Evolutionary conservation across 192 early-diverging fungal species (phyloP), one percentile per base, ranked within the genome.

Genomic region (Coemansia sp.): DNA sequence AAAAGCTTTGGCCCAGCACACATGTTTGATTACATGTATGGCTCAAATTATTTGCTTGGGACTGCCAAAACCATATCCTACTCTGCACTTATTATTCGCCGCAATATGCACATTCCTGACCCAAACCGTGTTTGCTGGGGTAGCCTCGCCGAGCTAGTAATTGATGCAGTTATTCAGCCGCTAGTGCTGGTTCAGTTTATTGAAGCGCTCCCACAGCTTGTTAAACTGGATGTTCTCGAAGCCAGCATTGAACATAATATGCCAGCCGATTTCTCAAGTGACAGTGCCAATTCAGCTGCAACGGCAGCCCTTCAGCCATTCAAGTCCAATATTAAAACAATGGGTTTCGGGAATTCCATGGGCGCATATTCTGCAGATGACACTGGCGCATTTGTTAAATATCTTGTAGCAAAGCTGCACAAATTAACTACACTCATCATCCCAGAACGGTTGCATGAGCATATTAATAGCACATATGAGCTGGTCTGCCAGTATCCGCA

Each of bases 281-380:
- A 23, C 1, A 49, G 16, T 49, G 16, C 16, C 7, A 10, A 22
- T 22, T 23, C 9, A 22, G 47, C 10, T 49, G 47, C 24, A 9
- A 23, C 21, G 47, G 27, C 24, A 25, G 16, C 24, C 4, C 16
- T 49, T 11, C 11, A 23, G 9, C 47, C 47, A 49, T 49, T 49
- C 6, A 49, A 49, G 12, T 23, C 47, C 12, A 12, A 12, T 28
- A 50, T 50, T 50, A n/a, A 25, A 2, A 27, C n/a, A 7, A 6
- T 54, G n/a, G 18, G 51, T n/a, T 54, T 54, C 31, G 51, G 51
- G 4, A 21, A 54, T 29, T 32, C 18, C 31, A 54, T 54, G 51
- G 18, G 30, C 22, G 27, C 29, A 23, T 54, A 54, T 54, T 33
- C 51, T 33, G 14, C 10, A 4, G 19, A 30, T 1, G 31, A 54